phyloP scores from a whole-genome alignment of 2,329 filamentous ascomycete species.

The Fusarium begoniae region DNA sequence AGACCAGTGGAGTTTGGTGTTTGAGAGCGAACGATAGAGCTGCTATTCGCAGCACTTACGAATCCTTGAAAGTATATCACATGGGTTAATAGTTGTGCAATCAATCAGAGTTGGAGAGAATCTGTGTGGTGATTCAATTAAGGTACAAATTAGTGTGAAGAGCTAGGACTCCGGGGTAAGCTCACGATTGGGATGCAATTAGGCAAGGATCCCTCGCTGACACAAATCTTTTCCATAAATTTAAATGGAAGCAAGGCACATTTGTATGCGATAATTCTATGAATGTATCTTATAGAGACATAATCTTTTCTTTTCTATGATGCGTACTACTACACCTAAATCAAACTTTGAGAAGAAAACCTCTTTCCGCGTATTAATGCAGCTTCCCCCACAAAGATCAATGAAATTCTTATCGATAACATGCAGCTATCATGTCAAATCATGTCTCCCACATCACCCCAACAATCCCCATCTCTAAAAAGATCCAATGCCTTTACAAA shows the following conservation, averaged over 20 bases:
- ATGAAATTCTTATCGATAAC: conserved; percentile 34
- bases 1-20: background rate
- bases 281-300: background rate
- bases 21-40: background rate
- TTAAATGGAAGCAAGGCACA: background rate
- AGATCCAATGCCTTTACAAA: background rate
- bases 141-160: background rate
- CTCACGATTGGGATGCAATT: background rate
- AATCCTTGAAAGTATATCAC: background rate
- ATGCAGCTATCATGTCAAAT: conserved; percentile 12
- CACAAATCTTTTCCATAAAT: background rate
- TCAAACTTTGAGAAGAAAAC: background rate
- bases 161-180: background rate
- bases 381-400: conserved; percentile 16
- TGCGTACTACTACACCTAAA: background rate
- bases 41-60: background rate
- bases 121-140: background rate
- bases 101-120: background rate
- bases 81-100: background rate
- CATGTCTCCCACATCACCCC: conserved; percentile 3
- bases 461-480: background rate
- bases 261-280: background rate
- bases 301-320: background rate
- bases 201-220: background rate
- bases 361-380: background rate